Conservation (phyloP, 2,329 filamentous ascomycete genomes). For the Arthrobotrys conoides region DNA sequence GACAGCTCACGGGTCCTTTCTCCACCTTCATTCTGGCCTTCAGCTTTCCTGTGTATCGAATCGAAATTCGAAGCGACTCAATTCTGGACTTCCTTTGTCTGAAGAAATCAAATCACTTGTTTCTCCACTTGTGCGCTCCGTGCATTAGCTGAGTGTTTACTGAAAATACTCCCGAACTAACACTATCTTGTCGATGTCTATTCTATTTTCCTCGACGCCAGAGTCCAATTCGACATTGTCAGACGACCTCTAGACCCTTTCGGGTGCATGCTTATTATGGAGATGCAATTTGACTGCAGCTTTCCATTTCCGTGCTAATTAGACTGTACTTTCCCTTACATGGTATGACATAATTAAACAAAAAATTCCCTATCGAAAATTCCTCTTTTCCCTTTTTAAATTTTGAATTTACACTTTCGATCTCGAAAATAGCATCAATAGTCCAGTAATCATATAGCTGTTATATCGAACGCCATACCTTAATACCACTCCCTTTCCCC, state of each 20-base stretch:
- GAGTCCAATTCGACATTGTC: conserved; percentile 36
- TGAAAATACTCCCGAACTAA: conserved; percentile 18
- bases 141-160: conserved; percentile 44
- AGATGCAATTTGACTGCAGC: conserved; percentile 2
- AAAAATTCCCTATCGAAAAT: conserved; percentile 9
- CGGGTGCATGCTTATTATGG: conserved; percentile 24
- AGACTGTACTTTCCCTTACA: conserved; percentile 26
- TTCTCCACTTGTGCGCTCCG: conserved; percentile 24
- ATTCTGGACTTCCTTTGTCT: conserved; percentile 30
- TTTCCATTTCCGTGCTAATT: conserved; percentile 24
- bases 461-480: conserved; percentile 20
- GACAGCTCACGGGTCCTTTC: conserved; percentile 27
- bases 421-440: conserved; percentile 31
- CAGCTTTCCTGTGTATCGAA: conserved; percentile 12
- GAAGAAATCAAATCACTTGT: conserved; percentile 47
- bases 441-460: conserved; percentile 5
- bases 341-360: conserved; percentile 9
- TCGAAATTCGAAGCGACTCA: conserved; percentile 23
- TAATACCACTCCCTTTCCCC: conserved; percentile 31
- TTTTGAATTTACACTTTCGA: neutral
- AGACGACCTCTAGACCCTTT: conserved; percentile 29
- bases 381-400: conserved; percentile 18
- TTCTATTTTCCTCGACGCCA: conserved; percentile 21
- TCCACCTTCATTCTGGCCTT: conserved; percentile 25
- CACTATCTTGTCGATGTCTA: conserved; percentile 12